Base-by-base conservation (phyloP, 768 basidiomycete genomes). In the Lactarius quietus region DNA sequence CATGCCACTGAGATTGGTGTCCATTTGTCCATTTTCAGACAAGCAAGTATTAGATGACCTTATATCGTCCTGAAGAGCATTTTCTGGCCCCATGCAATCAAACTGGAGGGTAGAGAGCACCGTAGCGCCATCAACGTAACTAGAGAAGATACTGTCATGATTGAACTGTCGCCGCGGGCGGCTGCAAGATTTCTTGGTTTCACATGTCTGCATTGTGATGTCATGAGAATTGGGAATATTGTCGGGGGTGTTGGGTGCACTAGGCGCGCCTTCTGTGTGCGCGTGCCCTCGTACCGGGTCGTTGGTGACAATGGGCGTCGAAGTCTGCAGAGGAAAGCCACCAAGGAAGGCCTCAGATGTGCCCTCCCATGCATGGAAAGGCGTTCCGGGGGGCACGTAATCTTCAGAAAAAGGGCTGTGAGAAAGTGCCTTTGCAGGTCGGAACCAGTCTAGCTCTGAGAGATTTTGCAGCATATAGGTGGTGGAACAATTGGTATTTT, bases 401-500 rank as follows among this genome's bases (percentile, higher is more conserved):
- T 70, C 67, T 28, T 63, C 69, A n/a, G 62, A 54, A 38, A 66
- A 61, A 12, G 73, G 60, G 41, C 67, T 62, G 8, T 68, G 71
- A 62, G 71, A 64, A 6, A 74, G 67, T 10, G 68, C 72, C 61
- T 73, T 73, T 2, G 76, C 65, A 10, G 74, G 71, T 33, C 70
- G 65, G 10, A 77, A 69, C 76, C 76, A 76, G 38, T 68, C 59
- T 36, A 73, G 64, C 3, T 68, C 61, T 28, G 71, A 63, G 14
- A 69, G 48, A 23, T 60, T 61, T 28, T 69, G 58, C 23, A 69
- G 59, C 57, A 65, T 64, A 62, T 68, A 61, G 6, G 60, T 36
- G 14, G 63, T 52, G 39, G 66, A 61, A 23, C 14, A 26, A 39
- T 62, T 45, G 14, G 48, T 18, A n/a, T 43, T 20, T 36, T 36